Base-by-base conservation (phyloP, 2,329 filamentous ascomycete genomes). In the Curvularia spicifera region DNA sequence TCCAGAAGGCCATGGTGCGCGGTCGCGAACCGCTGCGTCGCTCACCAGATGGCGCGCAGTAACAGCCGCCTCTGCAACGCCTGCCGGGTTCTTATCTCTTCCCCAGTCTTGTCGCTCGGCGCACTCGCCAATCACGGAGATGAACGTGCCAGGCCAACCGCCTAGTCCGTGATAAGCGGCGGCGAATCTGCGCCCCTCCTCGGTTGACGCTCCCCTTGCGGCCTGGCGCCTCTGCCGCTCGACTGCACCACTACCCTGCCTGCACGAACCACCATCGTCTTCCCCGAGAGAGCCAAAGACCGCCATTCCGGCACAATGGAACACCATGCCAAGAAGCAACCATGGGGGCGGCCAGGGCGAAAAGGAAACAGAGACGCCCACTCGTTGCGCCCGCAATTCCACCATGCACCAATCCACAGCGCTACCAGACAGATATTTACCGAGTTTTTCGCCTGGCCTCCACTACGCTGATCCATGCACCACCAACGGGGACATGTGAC, bases 151-250 rank as follows among this genome's bases (percentile, higher is more conserved):
- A 53, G 56, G 20, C 35, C 47, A 35, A 28, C 43, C 39, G 22
- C 58, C 59, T 66, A 60, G 67, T 51, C 46, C 26, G 59, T 71
- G 71, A 76, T 75, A 76, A 74, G 66, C 72, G 67, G 73, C 70
- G 72, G 71, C 73, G 67, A 75, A 69, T 66, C 53, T 67, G 61
- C 57, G 68, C 65, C 69, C 69, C 68, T 70, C 66, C 64, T 72
- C 74, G 73, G 74, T 68, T 71, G 70, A 74, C 63, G 59, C 68
- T 59, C 71, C 65, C 43, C 51, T 65, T 68, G 59, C 5, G 71
- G 72, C 51, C 59, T 68, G 5, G 33, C 62, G 69, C 50, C 63
- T 69, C 63, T 70, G 65, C 63, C 72, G 70, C 71, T 69, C 59
- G 61, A 71, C 57, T 58, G 54, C 59, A 50, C 57, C 53, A 53